Evolutionary conservation across 192 early-diverging fungal genomes (phyloP).

Genomic region (Phycomyces blakesleeanus): DNA sequence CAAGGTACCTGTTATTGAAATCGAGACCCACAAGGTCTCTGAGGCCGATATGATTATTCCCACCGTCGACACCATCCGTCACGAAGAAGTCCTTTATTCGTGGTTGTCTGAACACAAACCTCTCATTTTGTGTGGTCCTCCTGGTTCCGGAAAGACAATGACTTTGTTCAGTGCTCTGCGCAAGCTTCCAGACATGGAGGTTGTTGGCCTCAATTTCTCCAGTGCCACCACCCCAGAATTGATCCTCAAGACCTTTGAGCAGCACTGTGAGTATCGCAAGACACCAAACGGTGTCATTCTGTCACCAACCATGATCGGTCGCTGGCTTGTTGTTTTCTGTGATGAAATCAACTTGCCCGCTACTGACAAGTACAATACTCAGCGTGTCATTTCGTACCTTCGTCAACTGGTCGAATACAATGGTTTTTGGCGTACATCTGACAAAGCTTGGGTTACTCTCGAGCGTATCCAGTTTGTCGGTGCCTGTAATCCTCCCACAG

Average conservation of each 20-base stretch:
- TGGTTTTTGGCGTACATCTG: conserved; percentile 93
- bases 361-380: conserved; percentile 94
- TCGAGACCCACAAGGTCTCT: conserved; percentile 89
- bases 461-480: conserved; percentile 99
- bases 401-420: conserved; percentile 92
- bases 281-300: conserved; percentile 88
- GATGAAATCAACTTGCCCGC: conserved; percentile 99
- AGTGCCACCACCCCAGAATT: conserved; percentile 95
- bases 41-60: conserved; percentile 95
- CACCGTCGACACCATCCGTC: conserved; percentile 95
- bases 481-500: conserved; percentile 99
- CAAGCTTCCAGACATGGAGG: conserved; percentile 91
- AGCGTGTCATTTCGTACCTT: conserved; percentile 95
- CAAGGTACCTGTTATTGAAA: conserved; percentile 90
- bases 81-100: conserved; percentile 93
- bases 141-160: conserved; percentile 99
- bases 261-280: conserved; percentile 97
- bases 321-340: conserved; percentile 98
- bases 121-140: conserved; percentile 95
- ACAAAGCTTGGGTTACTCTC: conserved; percentile 90
- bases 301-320: conserved; percentile 75
- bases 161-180: conserved; percentile 94
- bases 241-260: conserved; percentile 93
- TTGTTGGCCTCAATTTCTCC: conserved; percentile 98
- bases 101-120: conserved; percentile 96